phyloP scores from a whole-genome alignment of 495 filamentous ascomycete species.

The Pyrenula massariospora region DNA sequence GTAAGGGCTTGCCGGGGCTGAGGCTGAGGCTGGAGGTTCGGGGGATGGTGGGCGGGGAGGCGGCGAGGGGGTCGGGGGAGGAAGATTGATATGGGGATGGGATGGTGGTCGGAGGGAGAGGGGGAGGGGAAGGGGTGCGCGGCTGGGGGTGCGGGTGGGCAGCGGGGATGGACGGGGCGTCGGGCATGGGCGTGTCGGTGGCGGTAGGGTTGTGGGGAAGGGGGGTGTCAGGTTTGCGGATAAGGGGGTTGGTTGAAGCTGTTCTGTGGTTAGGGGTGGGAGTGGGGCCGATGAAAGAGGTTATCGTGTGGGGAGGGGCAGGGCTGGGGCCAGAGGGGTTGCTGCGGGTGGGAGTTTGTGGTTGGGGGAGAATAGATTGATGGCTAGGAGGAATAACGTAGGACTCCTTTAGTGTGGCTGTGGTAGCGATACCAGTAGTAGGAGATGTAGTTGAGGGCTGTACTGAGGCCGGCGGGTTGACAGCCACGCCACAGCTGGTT shows the following conservation, averaged over 20 bases:
- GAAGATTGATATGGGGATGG: neutral
- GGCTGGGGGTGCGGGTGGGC: neutral
- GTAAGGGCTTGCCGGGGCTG: neutral
- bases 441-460: neutral
- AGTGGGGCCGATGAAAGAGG: no score
- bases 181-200: neutral
- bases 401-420: no score
- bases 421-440: no score
- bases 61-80: neutral
- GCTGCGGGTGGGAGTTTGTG: no score
- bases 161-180: neutral
- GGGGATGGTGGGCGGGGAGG: neutral
- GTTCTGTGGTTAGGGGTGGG: neutral
- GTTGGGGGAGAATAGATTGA: no score
- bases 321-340: no score
- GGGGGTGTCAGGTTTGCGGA: neutral
- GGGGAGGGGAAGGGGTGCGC: neutral
- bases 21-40: neutral
- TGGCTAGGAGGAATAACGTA: no score
- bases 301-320: no score
- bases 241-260: neutral
- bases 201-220: neutral
- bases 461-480: neutral
- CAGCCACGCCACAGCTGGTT: no score
- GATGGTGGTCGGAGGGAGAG: neutral